Percentiles rank a stretch among this genome's conserved stretches.
Conservation (phyloP, 805 yeast genomes). For the Nakazawaea peltata region DNA sequence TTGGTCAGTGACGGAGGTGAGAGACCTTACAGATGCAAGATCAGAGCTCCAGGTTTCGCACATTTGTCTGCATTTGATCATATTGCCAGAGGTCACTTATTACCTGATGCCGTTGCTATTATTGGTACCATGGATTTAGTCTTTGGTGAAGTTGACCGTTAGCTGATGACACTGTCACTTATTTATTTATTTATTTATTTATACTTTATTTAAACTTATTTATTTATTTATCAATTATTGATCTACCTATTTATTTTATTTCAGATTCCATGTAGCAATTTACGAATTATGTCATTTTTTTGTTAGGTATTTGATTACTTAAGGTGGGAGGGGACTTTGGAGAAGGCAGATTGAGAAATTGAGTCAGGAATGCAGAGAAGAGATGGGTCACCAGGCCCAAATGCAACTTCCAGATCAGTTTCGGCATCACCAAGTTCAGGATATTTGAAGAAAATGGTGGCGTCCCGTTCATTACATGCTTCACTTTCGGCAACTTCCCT, state of each 20-base stretch:
- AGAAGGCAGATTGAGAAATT: too few species aligned
- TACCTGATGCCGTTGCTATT: constrained; percentile 90
- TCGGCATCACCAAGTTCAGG: too few species aligned
- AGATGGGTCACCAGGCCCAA: too few species aligned
- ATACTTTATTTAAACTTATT: background rate
- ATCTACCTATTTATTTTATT: constrained; percentile 4
- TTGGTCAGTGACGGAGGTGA: constrained; percentile 85
- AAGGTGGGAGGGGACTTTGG: too few species aligned
- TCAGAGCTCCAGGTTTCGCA: constrained; percentile 92
- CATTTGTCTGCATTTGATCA: constrained; percentile 86
- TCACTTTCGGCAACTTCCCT: constrained; percentile 24
- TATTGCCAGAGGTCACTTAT: constrained; percentile 75
- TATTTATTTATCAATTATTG: constrained; percentile 4
- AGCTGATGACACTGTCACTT: constrained; percentile 10
- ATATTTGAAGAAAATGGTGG: too few species aligned
- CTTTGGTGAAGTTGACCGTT: constrained; percentile 92
- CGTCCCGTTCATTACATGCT: too few species aligned
- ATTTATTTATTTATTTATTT: background rate
- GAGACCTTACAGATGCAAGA: constrained; percentile 87
- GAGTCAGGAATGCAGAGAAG: too few species aligned
- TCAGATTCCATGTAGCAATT: too few species aligned
- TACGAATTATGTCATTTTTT: too few species aligned
- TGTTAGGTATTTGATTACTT: too few species aligned
- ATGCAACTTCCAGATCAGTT: too few species aligned
- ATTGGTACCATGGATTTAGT: constrained; percentile 95